A percentile compares a stretch with the other conserved stretches of the same genome.
phyloP scores from a whole-genome alignment of 2,329 filamentous ascomycete genomes.

The Oidium heveae region DNA sequence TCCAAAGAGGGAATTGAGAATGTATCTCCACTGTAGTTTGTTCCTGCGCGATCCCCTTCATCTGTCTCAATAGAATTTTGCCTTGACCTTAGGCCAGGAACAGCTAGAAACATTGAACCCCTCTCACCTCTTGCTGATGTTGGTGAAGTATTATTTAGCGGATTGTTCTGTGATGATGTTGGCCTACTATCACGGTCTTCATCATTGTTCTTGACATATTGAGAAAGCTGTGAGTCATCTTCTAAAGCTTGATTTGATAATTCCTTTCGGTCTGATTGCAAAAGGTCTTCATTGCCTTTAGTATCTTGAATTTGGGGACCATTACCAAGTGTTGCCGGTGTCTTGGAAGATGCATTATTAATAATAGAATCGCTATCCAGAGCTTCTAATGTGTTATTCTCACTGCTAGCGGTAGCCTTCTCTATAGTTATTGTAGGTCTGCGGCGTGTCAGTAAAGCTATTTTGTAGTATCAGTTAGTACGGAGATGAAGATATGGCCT shows the following conservation, averaged over 20 bases:
- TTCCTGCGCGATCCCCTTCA: slow-evolving; percentile 24
- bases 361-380: slow-evolving; percentile 13
- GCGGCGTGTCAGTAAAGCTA: slow-evolving; percentile 4
- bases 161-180: slow-evolving; percentile 16
- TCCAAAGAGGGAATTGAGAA: slow-evolving; percentile 20
- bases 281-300: neutral
- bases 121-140: slow-evolving; percentile 24
- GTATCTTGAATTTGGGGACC: neutral
- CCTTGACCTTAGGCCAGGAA: slow-evolving; percentile 35
- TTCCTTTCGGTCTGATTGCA: slow-evolving; percentile 6
- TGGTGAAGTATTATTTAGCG: slow-evolving; percentile 41
- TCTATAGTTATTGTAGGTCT: slow-evolving; percentile 30
- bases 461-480: slow-evolving; percentile 2
- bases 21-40: slow-evolving; percentile 15
- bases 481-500: slow-evolving; percentile 2
- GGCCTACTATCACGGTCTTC: slow-evolving; percentile 33
- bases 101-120: slow-evolving; percentile 29
- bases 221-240: slow-evolving; percentile 21
- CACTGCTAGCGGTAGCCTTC: slow-evolving; percentile 23
- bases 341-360: neutral
- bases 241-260: slow-evolving; percentile 11
- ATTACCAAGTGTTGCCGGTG: neutral
- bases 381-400: slow-evolving; percentile 11
- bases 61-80: slow-evolving; percentile 40
- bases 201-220: slow-evolving; percentile 30